These are phyloP conservation scores for Phialemonium atrogriseum DNA, from an alignment of 2,329 filamentous ascomycete genomes.

Conservation along the genomic window DNA sequence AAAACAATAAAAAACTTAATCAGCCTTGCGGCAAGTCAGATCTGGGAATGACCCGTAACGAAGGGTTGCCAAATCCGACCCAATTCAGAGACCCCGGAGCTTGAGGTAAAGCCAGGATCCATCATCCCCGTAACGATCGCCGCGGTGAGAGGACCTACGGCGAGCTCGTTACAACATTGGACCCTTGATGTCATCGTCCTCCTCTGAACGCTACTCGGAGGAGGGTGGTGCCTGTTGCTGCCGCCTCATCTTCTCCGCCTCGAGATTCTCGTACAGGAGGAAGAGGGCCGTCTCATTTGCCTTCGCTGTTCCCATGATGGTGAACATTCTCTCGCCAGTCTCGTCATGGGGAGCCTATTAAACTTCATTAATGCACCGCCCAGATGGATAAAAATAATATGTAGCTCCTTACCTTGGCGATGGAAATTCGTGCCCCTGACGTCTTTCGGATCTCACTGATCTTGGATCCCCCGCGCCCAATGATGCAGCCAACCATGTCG, in stretches of 20 bases:
- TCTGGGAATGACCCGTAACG: slow-evolving; percentile 42
- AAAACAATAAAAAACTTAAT: no score
- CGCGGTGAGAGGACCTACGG: no score
- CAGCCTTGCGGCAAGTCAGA: slow-evolving; percentile 57
- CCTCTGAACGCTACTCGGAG: slow-evolving; percentile 37
- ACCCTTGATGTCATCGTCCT: slow-evolving; percentile 12
- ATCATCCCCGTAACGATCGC: no score
- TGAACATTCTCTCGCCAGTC: slow-evolving; percentile 98
- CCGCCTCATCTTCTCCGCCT: slow-evolving; percentile 97
- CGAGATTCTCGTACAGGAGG: slow-evolving; percentile 95
- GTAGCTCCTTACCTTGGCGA: slow-evolving; percentile 62
- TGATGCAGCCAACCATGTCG: slow-evolving; percentile 99
- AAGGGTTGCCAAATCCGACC: slow-evolving; percentile 42
- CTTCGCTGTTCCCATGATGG: slow-evolving; percentile 90
- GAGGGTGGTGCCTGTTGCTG: slow-evolving; percentile 57
- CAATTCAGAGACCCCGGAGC: slow-evolving; percentile 30
- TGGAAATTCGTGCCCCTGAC: slow-evolving; percentile 93
- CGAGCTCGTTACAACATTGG: slow-evolving; percentile 16
- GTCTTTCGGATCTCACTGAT: slow-evolving; percentile 98
- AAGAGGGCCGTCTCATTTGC: slow-evolving; percentile 95
- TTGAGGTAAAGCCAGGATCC: no score
- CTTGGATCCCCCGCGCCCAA: slow-evolving; percentile 89
- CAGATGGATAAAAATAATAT: background rate
- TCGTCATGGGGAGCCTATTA: slow-evolving; percentile 80
- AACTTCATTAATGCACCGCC: background rate